Conservation (phyloP, 1,284 basidiomycete genomes). For the Cutaneotrichosporon mucoides region DNA sequence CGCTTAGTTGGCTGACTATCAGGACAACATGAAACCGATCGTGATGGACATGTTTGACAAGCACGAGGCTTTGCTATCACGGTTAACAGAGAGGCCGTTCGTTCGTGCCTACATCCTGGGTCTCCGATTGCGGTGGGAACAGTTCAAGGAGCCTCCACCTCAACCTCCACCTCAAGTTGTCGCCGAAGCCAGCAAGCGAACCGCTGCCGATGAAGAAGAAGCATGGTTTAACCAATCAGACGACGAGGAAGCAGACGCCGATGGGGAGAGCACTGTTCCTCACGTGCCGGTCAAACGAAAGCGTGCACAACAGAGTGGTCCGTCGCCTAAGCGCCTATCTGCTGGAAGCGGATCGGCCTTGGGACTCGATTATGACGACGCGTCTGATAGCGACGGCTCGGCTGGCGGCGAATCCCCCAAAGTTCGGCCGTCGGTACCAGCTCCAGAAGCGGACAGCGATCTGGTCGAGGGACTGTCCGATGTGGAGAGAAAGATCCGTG, state of each 20-base stretch:
- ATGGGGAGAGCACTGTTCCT: not conserved
- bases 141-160: constrained; percentile 80
- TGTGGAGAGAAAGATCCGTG: constrained; percentile 54
- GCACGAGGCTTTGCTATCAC: constrained; percentile 63
- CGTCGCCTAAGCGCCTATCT: constrained; percentile 11
- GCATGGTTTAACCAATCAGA: constrained; percentile 81
- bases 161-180: constrained; percentile 50
- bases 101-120: constrained; percentile 45
- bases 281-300: constrained; percentile 28
- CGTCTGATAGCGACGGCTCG: constrained; percentile 45
- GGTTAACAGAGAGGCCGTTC: constrained; percentile 56
- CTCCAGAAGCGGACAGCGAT: constrained; percentile 15
- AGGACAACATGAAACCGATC: constrained; percentile 84
- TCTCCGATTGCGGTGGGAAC: constrained; percentile 78
- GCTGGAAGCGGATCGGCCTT: constrained; percentile 20
- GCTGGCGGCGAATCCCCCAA: constrained; percentile 25
- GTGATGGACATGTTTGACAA: constrained; percentile 79
- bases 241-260: constrained; percentile 35
- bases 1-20: constrained; percentile 7
- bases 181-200: constrained; percentile 54
- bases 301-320: constrained; percentile 18
- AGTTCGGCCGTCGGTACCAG: not conserved
- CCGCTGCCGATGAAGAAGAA: constrained; percentile 67
- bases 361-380: constrained; percentile 48
- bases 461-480: constrained; percentile 46